Evolutionary conservation across 2,329 filamentous ascomycete genomes (phyloP), one percentile per base, ranked within the genome.

Genomic region (Ascochyta fabae): DNA sequence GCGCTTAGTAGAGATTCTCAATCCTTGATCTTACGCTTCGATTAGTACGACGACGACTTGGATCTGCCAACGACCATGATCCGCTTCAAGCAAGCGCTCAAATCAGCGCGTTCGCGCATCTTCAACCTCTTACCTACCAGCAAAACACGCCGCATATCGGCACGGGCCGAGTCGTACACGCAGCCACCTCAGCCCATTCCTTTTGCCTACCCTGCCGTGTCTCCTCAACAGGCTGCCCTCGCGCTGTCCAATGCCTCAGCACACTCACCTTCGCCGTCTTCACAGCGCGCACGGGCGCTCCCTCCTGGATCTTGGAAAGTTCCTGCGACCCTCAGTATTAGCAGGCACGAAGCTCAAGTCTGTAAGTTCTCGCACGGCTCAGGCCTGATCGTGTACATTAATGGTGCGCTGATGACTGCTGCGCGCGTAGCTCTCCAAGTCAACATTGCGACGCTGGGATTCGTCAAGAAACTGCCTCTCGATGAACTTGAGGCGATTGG

Each of bases 371-470:
- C 45, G 1, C 26, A 49, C 27, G 51, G 51, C 34, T 34, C 51
- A 40, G 19, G 38, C 12, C 12, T 40, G 38, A 24, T 23, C 13
- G 38, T 10, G 5, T 40, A 40, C 13, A 24, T 24, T 3, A 19
- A 16, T n/a, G 16, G 34, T 8, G n/a, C 19, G 13, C 22, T 40
- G 38, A 24, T 24, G 10, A 15, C 38, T 24, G 22, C 19, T 15
- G 23, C 48, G 19, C 43, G 22, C 0, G 44, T 36, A 43, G 48
- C 38, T 2, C 46, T 59, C 7, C 23, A 50, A 19, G 47, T 49
- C 39, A 54, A 58, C 19, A 31, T 55, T 23, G 54, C 60, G 5
- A 54, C 54, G 10, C 33, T 54, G 12, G 23, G 52, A 15, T 43
- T 56, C 7, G 44, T 15, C 2, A 34, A 41, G 35, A 50, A 43